These are phyloP conservation scores for Solanum medicagineum DNA, from an alignment of 257 asterid genomes.

Conservation along the genomic window DNA sequence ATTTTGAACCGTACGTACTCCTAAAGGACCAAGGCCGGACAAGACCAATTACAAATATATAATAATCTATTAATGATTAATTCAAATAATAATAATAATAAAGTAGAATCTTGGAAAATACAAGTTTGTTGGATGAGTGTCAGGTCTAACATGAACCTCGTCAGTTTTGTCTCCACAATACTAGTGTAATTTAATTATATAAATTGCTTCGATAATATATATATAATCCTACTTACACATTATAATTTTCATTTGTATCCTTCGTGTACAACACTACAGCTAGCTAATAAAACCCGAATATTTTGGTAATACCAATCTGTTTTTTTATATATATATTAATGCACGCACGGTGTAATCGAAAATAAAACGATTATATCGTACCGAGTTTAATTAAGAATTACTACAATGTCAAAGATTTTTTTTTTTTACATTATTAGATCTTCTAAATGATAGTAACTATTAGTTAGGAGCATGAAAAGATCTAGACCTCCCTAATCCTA, in stretches of 20 bases:
- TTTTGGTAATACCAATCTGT: neutral
- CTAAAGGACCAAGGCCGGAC: neutral
- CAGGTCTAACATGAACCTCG: neutral
- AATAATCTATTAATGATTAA: neutral
- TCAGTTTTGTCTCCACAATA: neutral
- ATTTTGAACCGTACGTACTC: neutral
- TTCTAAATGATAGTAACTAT: neutral
- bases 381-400: neutral
- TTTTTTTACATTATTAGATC: neutral
- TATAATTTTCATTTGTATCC: conserved; percentile 23
- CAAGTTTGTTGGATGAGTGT: neutral
- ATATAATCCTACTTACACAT: neutral
- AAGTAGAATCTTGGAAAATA: neutral
- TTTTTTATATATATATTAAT: neutral
- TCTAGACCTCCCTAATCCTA: neutral
- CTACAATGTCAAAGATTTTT: neutral
- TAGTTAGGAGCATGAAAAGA: neutral
- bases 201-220: neutral
- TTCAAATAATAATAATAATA: neutral
- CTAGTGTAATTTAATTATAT: neutral
- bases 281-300: conserved; percentile 27
- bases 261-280: conserved; percentile 27
- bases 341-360: conserved; percentile 2
- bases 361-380: neutral
- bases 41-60: neutral